phyloP scores from a whole-genome alignment of 495 filamentous ascomycete genomes.

The Hapsidospora chrysogenum region DNA sequence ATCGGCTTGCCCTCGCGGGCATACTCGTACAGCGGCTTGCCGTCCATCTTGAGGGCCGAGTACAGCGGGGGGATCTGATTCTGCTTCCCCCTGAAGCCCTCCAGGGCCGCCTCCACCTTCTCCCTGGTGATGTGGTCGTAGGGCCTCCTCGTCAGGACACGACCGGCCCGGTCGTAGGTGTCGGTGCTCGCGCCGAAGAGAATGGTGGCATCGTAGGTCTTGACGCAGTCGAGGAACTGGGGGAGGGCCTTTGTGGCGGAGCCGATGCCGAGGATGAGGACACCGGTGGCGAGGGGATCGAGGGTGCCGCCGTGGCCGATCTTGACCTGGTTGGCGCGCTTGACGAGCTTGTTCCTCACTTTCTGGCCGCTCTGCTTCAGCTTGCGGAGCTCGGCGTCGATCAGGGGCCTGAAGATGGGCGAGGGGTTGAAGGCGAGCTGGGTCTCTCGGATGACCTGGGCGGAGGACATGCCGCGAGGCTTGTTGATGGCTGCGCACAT shows the following conservation, averaged over 20 bases:
- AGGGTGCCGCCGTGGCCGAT: conserved; percentile 94
- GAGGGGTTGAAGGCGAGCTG: conserved; percentile 75
- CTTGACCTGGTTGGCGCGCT: conserved; percentile 56
- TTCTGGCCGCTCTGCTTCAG: conserved; percentile 37
- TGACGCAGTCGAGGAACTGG: conserved; percentile 70
- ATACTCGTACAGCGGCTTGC: conserved; percentile 91
- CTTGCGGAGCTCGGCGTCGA: conserved; percentile 40
- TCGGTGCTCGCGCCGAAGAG: conserved; percentile 89
- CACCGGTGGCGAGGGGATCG: conserved; percentile 84
- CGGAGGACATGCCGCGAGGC: conserved; percentile 66
- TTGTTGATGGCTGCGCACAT: conserved; percentile 69
- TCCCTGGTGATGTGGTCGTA: conserved; percentile 68
- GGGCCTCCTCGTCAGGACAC: conserved; percentile 52
- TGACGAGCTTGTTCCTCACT: conserved; percentile 30
- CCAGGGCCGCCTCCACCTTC: conserved; percentile 59
- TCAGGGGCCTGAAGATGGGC: conserved; percentile 52
- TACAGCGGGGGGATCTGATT: conserved; percentile 85
- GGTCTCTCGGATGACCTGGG: conserved; percentile 71
- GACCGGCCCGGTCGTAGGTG: conserved; percentile 74
- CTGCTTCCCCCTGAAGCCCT: conserved; percentile 65
- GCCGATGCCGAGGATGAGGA: conserved; percentile 76
- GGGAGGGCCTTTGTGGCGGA: conserved; percentile 71
- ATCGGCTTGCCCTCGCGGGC: conserved; percentile 74
- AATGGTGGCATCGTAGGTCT: conserved; percentile 78
- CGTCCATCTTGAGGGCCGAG: conserved; percentile 79